Conservation (phyloP, 495 filamentous ascomycete genomes). For the Penicillium tannophilum region DNA sequence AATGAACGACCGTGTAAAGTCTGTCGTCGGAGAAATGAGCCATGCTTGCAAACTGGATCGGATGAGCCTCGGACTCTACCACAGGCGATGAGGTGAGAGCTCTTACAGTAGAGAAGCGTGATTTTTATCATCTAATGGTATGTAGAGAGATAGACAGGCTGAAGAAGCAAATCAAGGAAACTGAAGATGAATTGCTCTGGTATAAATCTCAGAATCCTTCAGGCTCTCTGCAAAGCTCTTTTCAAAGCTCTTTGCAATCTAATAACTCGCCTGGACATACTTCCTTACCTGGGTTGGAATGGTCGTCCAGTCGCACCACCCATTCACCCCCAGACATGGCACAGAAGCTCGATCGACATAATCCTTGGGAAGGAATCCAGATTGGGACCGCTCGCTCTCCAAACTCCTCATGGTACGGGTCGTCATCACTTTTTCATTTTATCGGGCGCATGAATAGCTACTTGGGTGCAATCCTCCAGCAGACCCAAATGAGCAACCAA, state of each 20-base stretch:
- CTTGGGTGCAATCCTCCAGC: conserved; percentile 6
- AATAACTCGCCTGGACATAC: not conserved
- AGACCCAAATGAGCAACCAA: conserved; percentile 8
- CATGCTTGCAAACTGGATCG: not conserved
- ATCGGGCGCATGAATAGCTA: conserved; percentile 15
- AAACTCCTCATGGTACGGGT: conserved; percentile 9
- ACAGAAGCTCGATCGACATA: not conserved
- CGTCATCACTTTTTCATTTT: conserved; percentile 10
- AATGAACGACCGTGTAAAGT: conserved; percentile 10
- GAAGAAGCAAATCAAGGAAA: conserved; percentile 1
- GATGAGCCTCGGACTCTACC: conserved; percentile 4
- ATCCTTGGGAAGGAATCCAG: conserved; percentile 7
- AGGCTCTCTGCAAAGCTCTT: not conserved
- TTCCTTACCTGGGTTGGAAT: not conserved
- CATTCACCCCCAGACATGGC: not conserved
- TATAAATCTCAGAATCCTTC: conserved; percentile 1
- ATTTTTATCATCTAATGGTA: not conserved
- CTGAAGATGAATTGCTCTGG: conserved; percentile 2
- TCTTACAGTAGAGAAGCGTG: not conserved
- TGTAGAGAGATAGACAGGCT: conserved; percentile 8
- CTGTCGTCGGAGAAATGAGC: conserved; percentile 7
- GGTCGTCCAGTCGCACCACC: conserved; percentile 1
- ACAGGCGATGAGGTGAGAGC: conserved; percentile 8
- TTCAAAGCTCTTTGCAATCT: not conserved
- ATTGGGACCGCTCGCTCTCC: conserved; percentile 11